phyloP scores from a whole-genome alignment of 257 asterid genomes.

The Nicotiana knightiana region DNA sequence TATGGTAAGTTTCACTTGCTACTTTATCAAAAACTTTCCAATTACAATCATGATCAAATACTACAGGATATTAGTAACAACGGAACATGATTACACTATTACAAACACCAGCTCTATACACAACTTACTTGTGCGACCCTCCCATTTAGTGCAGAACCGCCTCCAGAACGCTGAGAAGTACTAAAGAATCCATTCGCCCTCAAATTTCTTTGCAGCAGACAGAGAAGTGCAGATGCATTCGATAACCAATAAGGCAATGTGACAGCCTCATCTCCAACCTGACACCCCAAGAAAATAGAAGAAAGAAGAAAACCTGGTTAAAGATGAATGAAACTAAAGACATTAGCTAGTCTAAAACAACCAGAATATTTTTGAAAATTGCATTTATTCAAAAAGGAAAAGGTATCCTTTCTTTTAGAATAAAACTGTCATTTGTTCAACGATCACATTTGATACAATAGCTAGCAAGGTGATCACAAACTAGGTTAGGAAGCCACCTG shows the following conservation, averaged over 20 bases:
- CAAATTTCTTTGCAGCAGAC: constrained; percentile 88
- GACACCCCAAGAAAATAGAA: constrained; percentile 12
- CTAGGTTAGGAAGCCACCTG: neutral
- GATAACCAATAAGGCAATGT: constrained; percentile 95
- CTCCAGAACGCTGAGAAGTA: constrained; percentile 75
- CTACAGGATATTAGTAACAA: neutral
- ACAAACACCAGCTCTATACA: neutral
- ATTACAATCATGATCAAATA: neutral
- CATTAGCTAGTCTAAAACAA: neutral
- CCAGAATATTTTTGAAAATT: neutral
- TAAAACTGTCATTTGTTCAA: neutral
- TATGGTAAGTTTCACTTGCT: neutral
- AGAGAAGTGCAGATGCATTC: constrained; percentile 87
- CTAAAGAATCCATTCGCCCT: constrained; percentile 78
- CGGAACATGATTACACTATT: neutral
- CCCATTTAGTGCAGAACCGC: constrained; percentile 72
- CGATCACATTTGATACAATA: neutral
- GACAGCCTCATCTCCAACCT: constrained; percentile 75
- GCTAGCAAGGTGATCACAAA: neutral
- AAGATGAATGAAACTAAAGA: neutral
- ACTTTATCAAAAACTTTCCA: neutral
- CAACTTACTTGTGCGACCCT: constrained; percentile 66
- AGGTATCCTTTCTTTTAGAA: neutral
- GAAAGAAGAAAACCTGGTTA: constrained; percentile 2
- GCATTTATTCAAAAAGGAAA: neutral